These are phyloP conservation scores for Aspergillus egyptiacus DNA, from an alignment of 495 filamentous ascomycete genomes.

Conservation along the genomic window DNA sequence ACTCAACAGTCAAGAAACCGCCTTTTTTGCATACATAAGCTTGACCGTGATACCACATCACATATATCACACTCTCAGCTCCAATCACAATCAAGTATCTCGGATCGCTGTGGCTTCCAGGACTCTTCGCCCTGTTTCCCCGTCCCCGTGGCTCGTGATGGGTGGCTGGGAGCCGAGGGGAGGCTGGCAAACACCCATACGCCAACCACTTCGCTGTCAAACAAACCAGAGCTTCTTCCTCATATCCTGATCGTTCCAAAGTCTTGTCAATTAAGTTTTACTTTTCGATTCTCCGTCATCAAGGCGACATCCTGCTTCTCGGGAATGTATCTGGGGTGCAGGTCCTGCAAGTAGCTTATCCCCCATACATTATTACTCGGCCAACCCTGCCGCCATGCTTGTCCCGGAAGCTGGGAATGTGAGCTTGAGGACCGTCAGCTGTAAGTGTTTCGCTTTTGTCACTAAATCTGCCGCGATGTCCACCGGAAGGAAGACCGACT, in stretches of 20 bases:
- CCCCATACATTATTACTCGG: conserved; percentile 21
- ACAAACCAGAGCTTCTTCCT: background rate
- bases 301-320: conserved; percentile 7
- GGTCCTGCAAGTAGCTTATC: conserved; percentile 18
- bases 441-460: conserved; percentile 20
- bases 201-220: conserved; percentile 16
- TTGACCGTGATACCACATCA: conserved; percentile 1
- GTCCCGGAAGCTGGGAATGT: conserved; percentile 25
- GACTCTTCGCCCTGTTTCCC: conserved; percentile 6
- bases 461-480: background rate
- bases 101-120: background rate
- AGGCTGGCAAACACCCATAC: conserved; percentile 11
- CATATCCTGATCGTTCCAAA: background rate
- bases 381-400: conserved; percentile 30
- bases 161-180: conserved; percentile 21
- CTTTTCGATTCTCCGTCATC: conserved; percentile 4
- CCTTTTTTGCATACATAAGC: background rate
- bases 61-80: background rate
- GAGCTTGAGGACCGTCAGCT: conserved; percentile 33
- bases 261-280: conserved; percentile 6
- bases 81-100: conserved; percentile 16
- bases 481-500: background rate
- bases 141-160: conserved; percentile 11
- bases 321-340: conserved; percentile 19
- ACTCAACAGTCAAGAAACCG: conserved; percentile 1